Base-by-base conservation (phyloP, 2,329 filamentous ascomycete genomes). In the Botryotinia globosa region DNA sequence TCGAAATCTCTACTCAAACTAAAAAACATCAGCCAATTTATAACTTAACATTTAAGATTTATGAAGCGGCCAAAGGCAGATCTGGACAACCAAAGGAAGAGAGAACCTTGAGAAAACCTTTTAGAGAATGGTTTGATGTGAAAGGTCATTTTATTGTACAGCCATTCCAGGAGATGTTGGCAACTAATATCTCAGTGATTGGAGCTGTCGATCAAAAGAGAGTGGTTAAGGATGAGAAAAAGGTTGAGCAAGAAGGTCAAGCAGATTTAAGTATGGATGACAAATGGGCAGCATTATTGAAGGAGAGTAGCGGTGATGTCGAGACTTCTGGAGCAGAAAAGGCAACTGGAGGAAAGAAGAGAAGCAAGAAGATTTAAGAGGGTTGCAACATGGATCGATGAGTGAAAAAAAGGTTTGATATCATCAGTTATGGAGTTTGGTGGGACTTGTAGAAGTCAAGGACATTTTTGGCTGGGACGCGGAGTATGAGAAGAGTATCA, bases 1-100 rank as follows among this genome's bases (percentile, higher is more conserved):
- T 98, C 80, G 88, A 88, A 25, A 90, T 98, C 77, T 85, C 87
- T 2, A 93, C 90, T 56, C 88, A 87, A 1, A 90, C 89, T 0
- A 91, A 92, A 80, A 98, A 98, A 82, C 89, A 94, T 82, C 87
- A 91, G 56, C 93, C 94, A 0, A 87, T 90, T 62, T 99, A 99
- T 85, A 87, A 92, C 79, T 84, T 97, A 74, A 89, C 87, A 61
- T 86, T 97, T 69, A 87, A 85, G 64, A 81, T 58, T 79, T 85
- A 74, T 84, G 83, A 64, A 32, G 75, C 72, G 69, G 74, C 42
- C 32, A 63, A 70, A 65, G 72, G 69, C 65, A 63, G 66, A 72
- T 45, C 66, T 71, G 69, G 64, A 45, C 72, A 29, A 79, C 45
- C 22, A 72, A 63, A 39, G 51, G 59, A 51, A 44, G 73, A 39